These are phyloP conservation scores for Chytriomyces confervae DNA, from an alignment of 192 early-diverging fungal species.

Conservation along the genomic window DNA sequence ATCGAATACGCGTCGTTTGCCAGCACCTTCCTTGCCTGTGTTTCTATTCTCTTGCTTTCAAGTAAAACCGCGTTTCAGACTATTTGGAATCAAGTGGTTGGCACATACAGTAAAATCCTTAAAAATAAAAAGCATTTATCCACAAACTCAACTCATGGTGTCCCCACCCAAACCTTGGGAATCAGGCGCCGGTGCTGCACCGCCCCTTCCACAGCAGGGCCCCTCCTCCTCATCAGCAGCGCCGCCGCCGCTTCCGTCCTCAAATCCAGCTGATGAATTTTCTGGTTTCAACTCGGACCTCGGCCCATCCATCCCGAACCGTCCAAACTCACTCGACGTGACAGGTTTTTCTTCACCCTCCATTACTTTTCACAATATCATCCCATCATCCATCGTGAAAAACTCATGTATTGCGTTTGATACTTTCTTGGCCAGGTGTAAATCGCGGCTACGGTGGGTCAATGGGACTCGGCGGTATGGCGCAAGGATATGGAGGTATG, in stretches of 20 bases:
- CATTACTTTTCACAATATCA: not conserved
- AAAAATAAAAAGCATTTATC: too few relatives aligned
- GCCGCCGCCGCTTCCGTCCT: not conserved
- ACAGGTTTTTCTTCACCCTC: not conserved
- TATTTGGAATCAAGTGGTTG: too few relatives aligned
- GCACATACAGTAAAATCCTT: too few relatives aligned
- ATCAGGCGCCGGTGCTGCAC: conserved; percentile 38
- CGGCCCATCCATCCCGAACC: conserved; percentile 16
- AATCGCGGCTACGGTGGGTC: not conserved
- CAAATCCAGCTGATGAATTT: not conserved
- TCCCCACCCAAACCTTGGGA: conserved; percentile 34
- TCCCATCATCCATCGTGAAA: not conserved
- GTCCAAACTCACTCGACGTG: conserved; percentile 18
- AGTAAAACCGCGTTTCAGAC: too few relatives aligned
- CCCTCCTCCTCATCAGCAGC: conserved; percentile 24
- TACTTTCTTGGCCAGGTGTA: not conserved
- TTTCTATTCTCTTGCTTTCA: too few relatives aligned
- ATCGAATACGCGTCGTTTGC: too few relatives aligned
- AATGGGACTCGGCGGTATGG: not conserved
- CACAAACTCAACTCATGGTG: conserved; percentile 13
- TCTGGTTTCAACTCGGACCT: not conserved
- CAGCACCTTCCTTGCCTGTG: too few relatives aligned
- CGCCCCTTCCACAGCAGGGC: conserved; percentile 24
- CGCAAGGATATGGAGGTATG: not conserved
- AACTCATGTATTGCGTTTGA: not conserved